Evolutionary conservation across 495 filamentous ascomycete species (phyloP).

Genomic region (Penicillium chermesinum): DNA sequence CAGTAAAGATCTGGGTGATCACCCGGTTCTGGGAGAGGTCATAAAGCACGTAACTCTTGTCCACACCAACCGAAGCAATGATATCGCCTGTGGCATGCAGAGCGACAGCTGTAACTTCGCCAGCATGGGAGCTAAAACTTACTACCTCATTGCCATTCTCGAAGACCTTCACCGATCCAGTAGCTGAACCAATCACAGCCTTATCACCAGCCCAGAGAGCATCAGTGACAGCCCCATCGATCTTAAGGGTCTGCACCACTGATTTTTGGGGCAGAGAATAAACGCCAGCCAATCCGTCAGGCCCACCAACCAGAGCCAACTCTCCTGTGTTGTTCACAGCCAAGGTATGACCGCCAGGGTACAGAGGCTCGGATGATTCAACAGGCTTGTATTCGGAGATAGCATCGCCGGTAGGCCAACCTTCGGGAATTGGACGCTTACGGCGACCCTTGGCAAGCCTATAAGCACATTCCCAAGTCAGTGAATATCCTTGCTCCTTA

Average conservation of each 20-base stretch:
- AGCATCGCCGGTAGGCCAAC: constrained; percentile 73
- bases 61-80: constrained; percentile 78
- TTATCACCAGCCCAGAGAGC: constrained; percentile 70
- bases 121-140: constrained; percentile 71
- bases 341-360: constrained; percentile 59
- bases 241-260: constrained; percentile 60
- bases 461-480: constrained; percentile 6
- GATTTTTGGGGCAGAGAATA: constrained; percentile 72
- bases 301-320: constrained; percentile 72
- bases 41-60: constrained; percentile 92
- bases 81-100: constrained; percentile 82
- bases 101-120: constrained; percentile 68
- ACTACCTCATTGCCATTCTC: constrained; percentile 59
- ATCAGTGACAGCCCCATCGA: constrained; percentile 67
- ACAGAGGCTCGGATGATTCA: constrained; percentile 56
- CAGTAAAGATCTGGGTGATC: constrained; percentile 72
- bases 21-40: constrained; percentile 63
- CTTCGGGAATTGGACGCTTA: constrained; percentile 80
- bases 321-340: constrained; percentile 61
- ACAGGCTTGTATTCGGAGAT: constrained; percentile 62
- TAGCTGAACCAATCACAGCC: constrained; percentile 66
- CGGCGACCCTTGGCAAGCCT: constrained; percentile 80
- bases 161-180: constrained; percentile 75
- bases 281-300: constrained; percentile 69
- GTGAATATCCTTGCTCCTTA: constrained; percentile 1